Evolutionary conservation across 1,139 yeast genomes (phyloP), one percentile per base, ranked within the genome.

Genomic region (Hanseniaspora uvarum): DNA sequence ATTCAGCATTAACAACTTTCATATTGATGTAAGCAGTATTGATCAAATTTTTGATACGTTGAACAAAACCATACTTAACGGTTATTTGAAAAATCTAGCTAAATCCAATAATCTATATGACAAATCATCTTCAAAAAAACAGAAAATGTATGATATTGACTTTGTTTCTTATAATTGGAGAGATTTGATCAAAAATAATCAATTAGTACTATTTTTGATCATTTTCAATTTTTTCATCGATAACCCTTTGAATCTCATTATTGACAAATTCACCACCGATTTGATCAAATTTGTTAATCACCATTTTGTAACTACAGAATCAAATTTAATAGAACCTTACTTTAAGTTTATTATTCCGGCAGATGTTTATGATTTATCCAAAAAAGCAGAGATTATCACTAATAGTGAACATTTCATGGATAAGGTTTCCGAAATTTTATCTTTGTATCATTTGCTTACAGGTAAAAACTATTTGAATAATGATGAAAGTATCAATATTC

Each of bases 171-270:
- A 46, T 16, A 26, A 46, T 31, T 56, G 57, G 28, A 46, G 39
- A 28, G 48, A 39, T 8, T 44, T 60, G 33, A 52, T 59, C 30
- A 46, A 53, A 11, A 53, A 52, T n/a, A 59, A 59, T 24, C 59
- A 59, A 36, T 37, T 59, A 16, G 36, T 60, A 14, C 41, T 57
- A 8, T 49, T 61, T 38, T 43, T 60, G 19, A 52, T 58, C 38
- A 54, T 61, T 39, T 38, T 60, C 18, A 61, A 61, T 49, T 61
- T 61, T 46, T 61, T 60, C 36, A 57, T 57, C 39, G 62, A 60
- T 30, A 56, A 59, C 16, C 62, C 61, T 14, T 31, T 53, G n/a
- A 37, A 44, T 2, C 41, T 53, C 23, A 24, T 46, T n/a, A 28
- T 53, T 30, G 45, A 41, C n/a, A 53, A 41, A 8, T 26, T 53